phyloP scores from a whole-genome alignment of 139 green algal species.

The Micractinium sp. region DNA sequence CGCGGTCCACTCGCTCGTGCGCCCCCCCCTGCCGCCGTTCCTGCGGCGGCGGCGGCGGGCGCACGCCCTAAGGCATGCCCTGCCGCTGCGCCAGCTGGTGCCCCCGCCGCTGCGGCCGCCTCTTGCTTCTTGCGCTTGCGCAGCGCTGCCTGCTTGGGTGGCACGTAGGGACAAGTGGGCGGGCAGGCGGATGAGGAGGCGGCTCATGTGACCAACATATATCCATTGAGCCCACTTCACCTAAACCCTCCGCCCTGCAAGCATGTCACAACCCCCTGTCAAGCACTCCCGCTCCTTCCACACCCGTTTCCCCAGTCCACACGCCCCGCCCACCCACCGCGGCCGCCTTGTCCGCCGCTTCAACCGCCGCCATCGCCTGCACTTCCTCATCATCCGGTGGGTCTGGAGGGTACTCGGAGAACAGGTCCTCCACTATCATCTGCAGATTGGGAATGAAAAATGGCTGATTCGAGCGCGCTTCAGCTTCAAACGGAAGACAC shows the following conservation, averaged over 20 bases:
- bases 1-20: too few species aligned
- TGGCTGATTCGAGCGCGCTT: too few species aligned
- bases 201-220: too few species aligned
- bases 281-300: too few species aligned
- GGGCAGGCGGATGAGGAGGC: background rate
- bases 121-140: constrained; percentile 30
- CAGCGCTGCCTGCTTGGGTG: constrained; percentile 1
- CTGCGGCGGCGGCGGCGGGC: background rate
- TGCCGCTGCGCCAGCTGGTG: background rate
- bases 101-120: background rate
- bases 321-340: background rate
- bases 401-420: constrained; percentile 34
- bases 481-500: too few species aligned
- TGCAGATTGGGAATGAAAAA: background rate
- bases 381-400: constrained; percentile 34
- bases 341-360: background rate
- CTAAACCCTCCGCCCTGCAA: background rate
- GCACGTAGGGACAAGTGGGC: background rate
- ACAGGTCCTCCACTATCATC: constrained; percentile 41
- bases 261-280: too few species aligned
- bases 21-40: background rate
- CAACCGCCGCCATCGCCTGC: background rate
- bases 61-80: background rate
- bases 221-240: too few species aligned
- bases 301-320: too few species aligned